A percentile compares a stretch with the other conserved stretches of the same genome.
phyloP scores from a whole-genome alignment of 805 yeast species.

The Isabelozyma heimii region DNA sequence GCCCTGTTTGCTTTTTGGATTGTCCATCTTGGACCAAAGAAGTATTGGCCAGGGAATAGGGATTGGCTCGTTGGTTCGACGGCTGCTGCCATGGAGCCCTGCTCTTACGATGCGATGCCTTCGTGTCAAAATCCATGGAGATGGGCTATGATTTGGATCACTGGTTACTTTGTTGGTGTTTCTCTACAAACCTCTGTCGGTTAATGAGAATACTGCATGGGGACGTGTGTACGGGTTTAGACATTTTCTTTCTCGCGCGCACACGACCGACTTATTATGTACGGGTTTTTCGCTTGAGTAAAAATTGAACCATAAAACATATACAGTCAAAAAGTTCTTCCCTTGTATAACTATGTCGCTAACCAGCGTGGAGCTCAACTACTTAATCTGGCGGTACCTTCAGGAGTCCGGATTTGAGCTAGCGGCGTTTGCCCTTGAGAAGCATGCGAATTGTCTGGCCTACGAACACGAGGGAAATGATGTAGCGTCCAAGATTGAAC shows the following conservation, averaged over 20 bases:
- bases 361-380: constrained; percentile 81
- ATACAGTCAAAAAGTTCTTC: not conserved
- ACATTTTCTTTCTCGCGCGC: too few species aligned
- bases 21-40: not conserved
- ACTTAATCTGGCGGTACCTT: constrained; percentile 87
- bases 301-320: too few species aligned
- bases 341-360: constrained; percentile 57
- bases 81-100: constrained; percentile 41
- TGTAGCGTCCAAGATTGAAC: constrained; percentile 51
- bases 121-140: constrained; percentile 28
- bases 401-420: constrained; percentile 81
- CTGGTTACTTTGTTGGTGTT: not conserved
- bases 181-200: not conserved
- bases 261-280: too few species aligned
- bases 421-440: constrained; percentile 76
- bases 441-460: constrained; percentile 61
- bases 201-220: not conserved
- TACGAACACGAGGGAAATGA: constrained; percentile 46
- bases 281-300: too few species aligned
- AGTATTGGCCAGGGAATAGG: constrained; percentile 24
- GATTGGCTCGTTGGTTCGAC: constrained; percentile 15
- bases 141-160: not conserved
- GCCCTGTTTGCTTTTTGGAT: not conserved
- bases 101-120: constrained; percentile 35
- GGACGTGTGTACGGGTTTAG: not conserved